These are phyloP conservation scores for Sugiyamaella castrensis DNA, from an alignment of 1,139 yeast genomes.

Conservation along the genomic window DNA sequence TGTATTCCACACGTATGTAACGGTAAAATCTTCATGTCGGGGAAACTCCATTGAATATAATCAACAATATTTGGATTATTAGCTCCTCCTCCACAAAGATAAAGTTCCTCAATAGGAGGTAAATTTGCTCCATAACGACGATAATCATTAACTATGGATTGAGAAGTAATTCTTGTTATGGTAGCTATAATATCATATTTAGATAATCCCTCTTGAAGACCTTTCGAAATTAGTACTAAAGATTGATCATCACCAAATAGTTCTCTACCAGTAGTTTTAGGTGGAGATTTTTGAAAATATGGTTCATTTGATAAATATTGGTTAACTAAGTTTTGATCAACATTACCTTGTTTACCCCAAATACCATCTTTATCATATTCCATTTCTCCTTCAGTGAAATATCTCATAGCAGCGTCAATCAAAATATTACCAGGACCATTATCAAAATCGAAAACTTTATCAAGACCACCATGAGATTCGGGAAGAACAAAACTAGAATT, in stretches of 20 bases:
- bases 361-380: conserved; percentile 23
- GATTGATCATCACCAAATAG: conserved; percentile 22
- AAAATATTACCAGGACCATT: conserved; percentile 25
- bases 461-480: conserved; percentile 22
- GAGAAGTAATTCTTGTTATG: conserved; percentile 25
- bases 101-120: conserved; percentile 22
- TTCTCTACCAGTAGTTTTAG: conserved; percentile 26
- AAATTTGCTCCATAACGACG: conserved; percentile 14
- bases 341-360: conserved; percentile 23
- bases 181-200: conserved; percentile 25
- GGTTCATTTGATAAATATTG: conserved; percentile 19
- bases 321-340: conserved; percentile 20
- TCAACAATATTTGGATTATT: conserved; percentile 22
- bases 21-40: conserved; percentile 18
- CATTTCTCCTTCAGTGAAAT: conserved; percentile 20
- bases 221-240: conserved; percentile 18
- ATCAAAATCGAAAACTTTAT: conserved; percentile 23
- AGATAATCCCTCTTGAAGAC: conserved; percentile 15
- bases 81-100: conserved; percentile 26
- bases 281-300: conserved; percentile 20
- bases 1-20: conserved; percentile 20
- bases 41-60: conserved; percentile 20
- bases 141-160: conserved; percentile 23
- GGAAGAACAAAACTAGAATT: conserved; percentile 23
- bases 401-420: conserved; percentile 26